phyloP scores from a whole-genome alignment of 805 yeast genomes.

The Zygosaccharomyces gambellarensis region DNA sequence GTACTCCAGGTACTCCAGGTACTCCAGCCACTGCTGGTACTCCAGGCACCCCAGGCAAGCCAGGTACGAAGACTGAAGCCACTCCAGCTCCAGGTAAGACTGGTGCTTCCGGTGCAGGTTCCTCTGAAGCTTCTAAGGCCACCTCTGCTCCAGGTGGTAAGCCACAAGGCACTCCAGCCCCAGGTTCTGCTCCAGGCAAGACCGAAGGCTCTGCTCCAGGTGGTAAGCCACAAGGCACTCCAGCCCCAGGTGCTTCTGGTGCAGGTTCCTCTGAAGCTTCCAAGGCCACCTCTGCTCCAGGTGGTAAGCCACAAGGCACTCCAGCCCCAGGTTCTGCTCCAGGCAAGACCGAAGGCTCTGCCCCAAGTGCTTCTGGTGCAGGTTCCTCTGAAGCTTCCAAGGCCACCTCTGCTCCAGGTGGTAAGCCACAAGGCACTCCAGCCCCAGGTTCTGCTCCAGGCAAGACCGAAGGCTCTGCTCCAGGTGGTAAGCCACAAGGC shows the following conservation, averaged over 20 bases:
- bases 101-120: not conserved
- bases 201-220: not conserved
- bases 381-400: not conserved
- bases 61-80: not conserved
- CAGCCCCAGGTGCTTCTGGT: not conserved
- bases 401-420: constrained; percentile 1
- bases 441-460: not conserved
- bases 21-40: not conserved
- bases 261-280: not conserved
- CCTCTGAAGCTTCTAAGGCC: not conserved
- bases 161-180: not conserved
- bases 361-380: not conserved
- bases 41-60: not conserved
- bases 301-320: not conserved
- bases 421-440: not conserved
- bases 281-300: not conserved
- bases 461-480: not conserved
- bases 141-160: not conserved
- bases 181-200: not conserved
- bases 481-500: not conserved
- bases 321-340: not conserved
- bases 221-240: not conserved
- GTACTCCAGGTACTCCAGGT: not conserved
- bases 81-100: not conserved
- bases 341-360: not conserved